A percentile compares a stretch with the other conserved stretches of the same genome.
These are phyloP conservation scores for Xylariaceae sp. DNA, from an alignment of 2,329 filamentous ascomycete genomes.

Conservation along the genomic window DNA sequence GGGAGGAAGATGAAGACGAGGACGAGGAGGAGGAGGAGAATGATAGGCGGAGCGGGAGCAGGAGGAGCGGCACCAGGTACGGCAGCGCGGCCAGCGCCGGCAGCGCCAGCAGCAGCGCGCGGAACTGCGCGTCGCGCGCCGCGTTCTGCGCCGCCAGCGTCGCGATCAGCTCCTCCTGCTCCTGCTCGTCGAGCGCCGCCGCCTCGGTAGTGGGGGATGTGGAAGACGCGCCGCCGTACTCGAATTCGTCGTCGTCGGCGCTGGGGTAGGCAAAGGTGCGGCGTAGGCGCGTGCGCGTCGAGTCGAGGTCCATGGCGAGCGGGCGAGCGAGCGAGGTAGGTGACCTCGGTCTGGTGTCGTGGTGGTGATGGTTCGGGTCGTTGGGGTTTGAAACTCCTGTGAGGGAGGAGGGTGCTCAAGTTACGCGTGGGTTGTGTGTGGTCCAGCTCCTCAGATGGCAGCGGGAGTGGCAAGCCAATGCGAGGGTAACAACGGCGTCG, in stretches of 20 bases:
- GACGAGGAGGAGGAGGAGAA: no score
- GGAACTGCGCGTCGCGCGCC: slow-evolving; percentile 50
- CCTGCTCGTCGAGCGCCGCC: slow-evolving; percentile 35
- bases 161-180: slow-evolving; percentile 58
- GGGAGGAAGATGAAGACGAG: no score
- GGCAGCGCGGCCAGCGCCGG: slow-evolving; percentile 48
- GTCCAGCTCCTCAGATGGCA: no score
- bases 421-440: no score
- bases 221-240: slow-evolving; percentile 41
- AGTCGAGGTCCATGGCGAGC: slow-evolving; percentile 19
- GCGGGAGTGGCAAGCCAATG: no score
- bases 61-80: slow-evolving; percentile 44
- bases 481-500: no score
- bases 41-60: background rate
- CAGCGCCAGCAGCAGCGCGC: slow-evolving; percentile 50
- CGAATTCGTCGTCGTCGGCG: slow-evolving; percentile 30
- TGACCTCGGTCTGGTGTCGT: no score
- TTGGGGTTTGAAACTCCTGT: no score
- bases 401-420: no score
- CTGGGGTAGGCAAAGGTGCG: slow-evolving; percentile 70
- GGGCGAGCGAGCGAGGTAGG: no score
- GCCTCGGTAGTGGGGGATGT: slow-evolving; percentile 41
- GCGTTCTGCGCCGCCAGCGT: slow-evolving; percentile 48
- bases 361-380: no score
- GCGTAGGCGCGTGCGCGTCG: slow-evolving; percentile 54